A percentile compares a stretch with the other conserved stretches of the same genome.
These are phyloP conservation scores for Nadsonia starkeyi-henricii DNA, from an alignment of 1,139 yeast genomes.

Conservation along the genomic window DNA sequence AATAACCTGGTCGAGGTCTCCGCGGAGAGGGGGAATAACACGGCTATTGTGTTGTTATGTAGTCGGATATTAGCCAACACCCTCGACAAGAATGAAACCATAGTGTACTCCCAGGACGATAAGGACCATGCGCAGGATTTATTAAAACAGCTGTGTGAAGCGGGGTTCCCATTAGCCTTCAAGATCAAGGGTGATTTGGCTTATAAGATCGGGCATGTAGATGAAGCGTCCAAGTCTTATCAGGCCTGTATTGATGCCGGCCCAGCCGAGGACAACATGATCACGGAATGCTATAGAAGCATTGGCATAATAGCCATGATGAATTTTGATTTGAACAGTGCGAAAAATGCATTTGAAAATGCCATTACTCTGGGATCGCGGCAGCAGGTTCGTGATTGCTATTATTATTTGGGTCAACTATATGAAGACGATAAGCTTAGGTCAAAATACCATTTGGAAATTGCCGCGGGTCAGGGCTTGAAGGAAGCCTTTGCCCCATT, in stretches of 20 bases:
- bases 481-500: slow-evolving; percentile 60
- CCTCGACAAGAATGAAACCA: slow-evolving; percentile 18
- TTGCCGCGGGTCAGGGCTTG: slow-evolving; percentile 64
- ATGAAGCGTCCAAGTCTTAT: slow-evolving; percentile 36
- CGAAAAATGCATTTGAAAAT: slow-evolving; percentile 46
- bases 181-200: slow-evolving; percentile 67
- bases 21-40: slow-evolving; percentile 69
- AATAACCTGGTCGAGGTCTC: slow-evolving; percentile 62
- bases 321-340: slow-evolving; percentile 34
- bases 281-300: slow-evolving; percentile 56
- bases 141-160: slow-evolving; percentile 44
- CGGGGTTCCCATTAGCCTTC: slow-evolving; percentile 55
- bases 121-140: slow-evolving; percentile 46
- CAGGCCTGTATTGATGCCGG: slow-evolving; percentile 34
- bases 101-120: slow-evolving; percentile 33
- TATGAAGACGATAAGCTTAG: slow-evolving; percentile 23
- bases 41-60: slow-evolving; percentile 62
- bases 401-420: slow-evolving; percentile 64
- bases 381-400: slow-evolving; percentile 46
- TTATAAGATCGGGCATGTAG: slow-evolving; percentile 38
- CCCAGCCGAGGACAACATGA: slow-evolving; percentile 26
- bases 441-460: slow-evolving; percentile 57
- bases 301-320: slow-evolving; percentile 54
- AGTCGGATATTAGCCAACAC: slow-evolving; percentile 26
- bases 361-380: slow-evolving; percentile 29